A percentile compares a stretch with the other conserved stretches of the same genome.
phyloP scores from a whole-genome alignment of 2,329 filamentous ascomycete genomes.

The Ilyonectria mors-panacis region DNA sequence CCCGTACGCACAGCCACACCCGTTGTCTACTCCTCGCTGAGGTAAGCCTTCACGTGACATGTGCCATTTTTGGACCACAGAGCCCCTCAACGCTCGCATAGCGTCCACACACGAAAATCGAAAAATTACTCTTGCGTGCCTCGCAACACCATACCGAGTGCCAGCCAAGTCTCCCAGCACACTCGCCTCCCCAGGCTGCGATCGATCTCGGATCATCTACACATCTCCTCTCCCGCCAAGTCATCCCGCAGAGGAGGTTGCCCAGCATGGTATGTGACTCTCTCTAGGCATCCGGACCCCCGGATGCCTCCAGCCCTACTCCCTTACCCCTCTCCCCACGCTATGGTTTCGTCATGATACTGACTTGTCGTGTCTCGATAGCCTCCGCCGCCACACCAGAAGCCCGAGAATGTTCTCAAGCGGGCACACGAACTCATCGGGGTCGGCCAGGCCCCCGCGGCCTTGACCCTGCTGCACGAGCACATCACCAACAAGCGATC shows the following conservation, averaged over 20 bases:
- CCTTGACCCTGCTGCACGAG: constrained; percentile 95
- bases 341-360: constrained; percentile 42
- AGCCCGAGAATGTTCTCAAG: constrained; percentile 99
- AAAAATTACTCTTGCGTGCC: constrained; percentile 58
- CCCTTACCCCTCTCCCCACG: constrained; percentile 50
- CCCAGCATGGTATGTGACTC: constrained; percentile 64
- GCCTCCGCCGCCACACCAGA: constrained; percentile 97
- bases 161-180: constrained; percentile 55
- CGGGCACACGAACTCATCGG: constrained; percentile 98
- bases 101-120: constrained; percentile 63
- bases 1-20: constrained; percentile 33
- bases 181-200: constrained; percentile 55
- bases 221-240: constrained; percentile 57
- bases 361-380: constrained; percentile 56
- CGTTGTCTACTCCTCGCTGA: constrained; percentile 40
- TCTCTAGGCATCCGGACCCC: constrained; percentile 13
- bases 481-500: constrained; percentile 99
- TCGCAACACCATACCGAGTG: constrained; percentile 58
- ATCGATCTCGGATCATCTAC: constrained; percentile 55
- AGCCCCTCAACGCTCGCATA: constrained; percentile 61
- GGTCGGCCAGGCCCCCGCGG: constrained; percentile 92
- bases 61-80: constrained; percentile 35
- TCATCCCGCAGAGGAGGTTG: constrained; percentile 64
- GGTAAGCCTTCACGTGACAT: constrained; percentile 55
- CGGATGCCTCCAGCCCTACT: constrained; percentile 32